Conservation (phyloP, 805 yeast species). For the Saturnispora halmiae region DNA sequence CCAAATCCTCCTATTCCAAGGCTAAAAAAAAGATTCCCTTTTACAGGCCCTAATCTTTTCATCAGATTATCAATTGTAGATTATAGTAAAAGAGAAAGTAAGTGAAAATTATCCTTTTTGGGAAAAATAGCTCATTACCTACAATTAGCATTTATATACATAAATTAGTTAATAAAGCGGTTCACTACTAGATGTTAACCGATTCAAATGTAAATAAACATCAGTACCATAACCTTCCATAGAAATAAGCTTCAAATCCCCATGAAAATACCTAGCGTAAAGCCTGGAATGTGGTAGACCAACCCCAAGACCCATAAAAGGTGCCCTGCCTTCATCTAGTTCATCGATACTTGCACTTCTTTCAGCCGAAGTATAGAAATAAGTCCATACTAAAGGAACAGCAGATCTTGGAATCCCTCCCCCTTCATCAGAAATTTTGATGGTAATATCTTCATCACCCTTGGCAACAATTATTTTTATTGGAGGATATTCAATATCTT, state of each 20-base stretch:
- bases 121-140: not conserved
- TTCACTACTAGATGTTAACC: conserved; percentile 65
- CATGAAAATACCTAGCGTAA: conserved; percentile 85
- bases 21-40: too few species aligned
- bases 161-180: conserved; percentile 39
- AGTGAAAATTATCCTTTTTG: not conserved
- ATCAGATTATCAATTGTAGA: too few species aligned
- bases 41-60: too few species aligned
- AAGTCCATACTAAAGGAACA: conserved; percentile 82
- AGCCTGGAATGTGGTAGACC: conserved; percentile 81
- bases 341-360: conserved; percentile 41
- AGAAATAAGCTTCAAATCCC: conserved; percentile 75
- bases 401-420: conserved; percentile 87
- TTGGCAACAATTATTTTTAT: conserved; percentile 80
- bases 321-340: conserved; percentile 44
- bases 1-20: too few species aligned
- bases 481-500: conserved; percentile 70
- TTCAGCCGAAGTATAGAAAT: conserved; percentile 80
- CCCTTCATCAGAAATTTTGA: conserved; percentile 86
- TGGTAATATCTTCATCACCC: conserved; percentile 85
- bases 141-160: not conserved
- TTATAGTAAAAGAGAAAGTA: not conserved
- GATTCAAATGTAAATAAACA: conserved; percentile 76
- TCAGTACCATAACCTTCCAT: conserved; percentile 96
- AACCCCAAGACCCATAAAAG: conserved; percentile 92